Base-by-base conservation (phyloP, 2,329 filamentous ascomycete species). In the Pyrenochaeta sp. region DNA sequence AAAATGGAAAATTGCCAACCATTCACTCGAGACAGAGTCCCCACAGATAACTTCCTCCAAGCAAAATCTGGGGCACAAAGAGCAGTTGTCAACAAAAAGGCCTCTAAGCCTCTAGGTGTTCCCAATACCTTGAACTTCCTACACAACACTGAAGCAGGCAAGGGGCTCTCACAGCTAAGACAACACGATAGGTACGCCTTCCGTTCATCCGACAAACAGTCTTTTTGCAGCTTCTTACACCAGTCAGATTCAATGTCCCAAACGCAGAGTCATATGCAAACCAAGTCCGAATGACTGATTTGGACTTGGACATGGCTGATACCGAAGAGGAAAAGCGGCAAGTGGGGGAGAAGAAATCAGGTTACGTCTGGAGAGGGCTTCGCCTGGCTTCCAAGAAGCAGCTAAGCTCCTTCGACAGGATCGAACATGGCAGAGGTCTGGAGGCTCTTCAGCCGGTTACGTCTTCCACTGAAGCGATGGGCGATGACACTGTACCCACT, bases 1-100 rank as follows among this genome's bases (percentile, higher is more conserved):
- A 99, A 99, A 80, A 90, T 94, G 59, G 93, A 97, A 75, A 92
- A 90, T 66, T 99, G 95, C 75, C 92, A 92, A 25, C 86, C 90
- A 5, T 98, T 99, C 71, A 89, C 93, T 72, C 86, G 87, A 58
- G 86, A 90, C 24, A 82, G 91, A 10, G 85, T 98, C 30, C 84
- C 89, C 2, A 84, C 89, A 0, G 79, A 86, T 28, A 85, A 90
- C 46, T 94, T 93, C 74, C 78, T 88, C 39, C 85, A 88, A 52
- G 90, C 93, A 25, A 90, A 90, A 73, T 81, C 84, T 30, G 82
- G 86, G 45, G 89, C 89, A 3, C 84, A 86, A 62, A 88, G 87
- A 64, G 83, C 88, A 12, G 90, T 91, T 39, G 86, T 87, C 15
- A 90, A 86, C 69, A 93, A 91, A 73, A 88, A 90, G 52, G 62